Base-by-base conservation (phyloP, 2,329 filamentous ascomycete genomes). In the Fusarium udum region DNA sequence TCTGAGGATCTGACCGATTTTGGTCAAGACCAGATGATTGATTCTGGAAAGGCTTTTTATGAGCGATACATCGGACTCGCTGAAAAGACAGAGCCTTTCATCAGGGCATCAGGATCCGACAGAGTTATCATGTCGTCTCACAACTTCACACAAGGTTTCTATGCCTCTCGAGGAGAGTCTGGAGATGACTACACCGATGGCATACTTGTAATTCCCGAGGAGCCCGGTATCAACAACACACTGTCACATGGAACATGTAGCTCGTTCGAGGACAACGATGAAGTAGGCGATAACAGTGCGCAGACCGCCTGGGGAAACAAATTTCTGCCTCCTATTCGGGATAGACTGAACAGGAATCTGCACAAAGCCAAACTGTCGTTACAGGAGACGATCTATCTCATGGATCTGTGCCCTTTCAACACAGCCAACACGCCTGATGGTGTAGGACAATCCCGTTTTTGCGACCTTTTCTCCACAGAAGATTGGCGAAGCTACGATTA, bases 371-470 rank as follows among this genome's bases (percentile, higher is more conserved):
- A 92, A 69, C 80, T 97, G 46, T 89, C 87, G 6, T 79, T 85
- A 18, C 78, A 84, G 3, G 91, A 95, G 39, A 89, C 91, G 2
- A 84, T 95, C 64, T 88, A 87, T 64, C 80, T 98, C 39, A 97
- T 98, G 94, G 94, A 97, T 77, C 85, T 97, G 68, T 98, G 95
- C 78, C 92, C 95, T 0, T 97, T 94, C 83, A 88, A 92, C 75
- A 95, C 93, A 0, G 90, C 97, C n/a, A 90, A 92, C 14, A 85
- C 89, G 11, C 78, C 82, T 0, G 82, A 87, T 6, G 87, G 84
- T 9, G 71, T 66, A 3, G 75, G 72, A 3, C 80, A 92, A 15
- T 94, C 94, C 0, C 84, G 85, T 0, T 97, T 97, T 82, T 98
- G 95, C 82, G 79, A 80, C 20, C 85, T 97, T 32, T 97, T 97